phyloP scores from a whole-genome alignment of 495 filamentous ascomycete species.

The Neurospora africana region DNA sequence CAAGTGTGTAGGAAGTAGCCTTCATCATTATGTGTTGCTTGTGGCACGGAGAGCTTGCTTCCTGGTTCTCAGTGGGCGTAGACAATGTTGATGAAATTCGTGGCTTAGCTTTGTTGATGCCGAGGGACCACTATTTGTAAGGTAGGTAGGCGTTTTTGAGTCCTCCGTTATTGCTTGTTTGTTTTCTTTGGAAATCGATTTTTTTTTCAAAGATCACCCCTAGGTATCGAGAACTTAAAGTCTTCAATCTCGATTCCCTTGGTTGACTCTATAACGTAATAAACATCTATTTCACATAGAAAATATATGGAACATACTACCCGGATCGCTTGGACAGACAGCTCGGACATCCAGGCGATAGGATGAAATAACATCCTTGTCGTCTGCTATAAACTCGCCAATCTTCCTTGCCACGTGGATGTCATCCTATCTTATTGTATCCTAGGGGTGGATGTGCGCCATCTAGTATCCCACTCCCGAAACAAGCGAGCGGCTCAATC shows the following conservation, averaged over 20 bases:
- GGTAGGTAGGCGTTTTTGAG: neutral
- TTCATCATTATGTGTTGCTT: too few species aligned
- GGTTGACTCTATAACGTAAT: neutral
- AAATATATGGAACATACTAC: neutral
- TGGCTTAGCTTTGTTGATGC: neutral
- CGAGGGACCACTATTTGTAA: neutral
- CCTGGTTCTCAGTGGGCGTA: too few species aligned
- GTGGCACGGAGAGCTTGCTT: too few species aligned
- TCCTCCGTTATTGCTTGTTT: neutral
- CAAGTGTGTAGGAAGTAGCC: too few species aligned
- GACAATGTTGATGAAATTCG: too few species aligned
- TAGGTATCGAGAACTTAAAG: neutral
- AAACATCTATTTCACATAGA: neutral
- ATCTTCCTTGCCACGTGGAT: neutral
- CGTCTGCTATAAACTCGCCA: neutral
- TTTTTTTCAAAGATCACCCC: too few species aligned
- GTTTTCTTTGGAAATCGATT: neutral
- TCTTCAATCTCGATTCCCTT: neutral
- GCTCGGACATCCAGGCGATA: neutral
- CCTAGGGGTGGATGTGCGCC: neutral
- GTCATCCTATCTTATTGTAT: neutral
- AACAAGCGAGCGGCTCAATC: neutral
- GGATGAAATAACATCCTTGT: neutral
- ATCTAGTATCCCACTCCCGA: neutral
- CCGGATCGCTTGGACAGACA: neutral